Base-by-base conservation (phyloP, 306 rosid species). In the Fragaria ananassa region DNA sequence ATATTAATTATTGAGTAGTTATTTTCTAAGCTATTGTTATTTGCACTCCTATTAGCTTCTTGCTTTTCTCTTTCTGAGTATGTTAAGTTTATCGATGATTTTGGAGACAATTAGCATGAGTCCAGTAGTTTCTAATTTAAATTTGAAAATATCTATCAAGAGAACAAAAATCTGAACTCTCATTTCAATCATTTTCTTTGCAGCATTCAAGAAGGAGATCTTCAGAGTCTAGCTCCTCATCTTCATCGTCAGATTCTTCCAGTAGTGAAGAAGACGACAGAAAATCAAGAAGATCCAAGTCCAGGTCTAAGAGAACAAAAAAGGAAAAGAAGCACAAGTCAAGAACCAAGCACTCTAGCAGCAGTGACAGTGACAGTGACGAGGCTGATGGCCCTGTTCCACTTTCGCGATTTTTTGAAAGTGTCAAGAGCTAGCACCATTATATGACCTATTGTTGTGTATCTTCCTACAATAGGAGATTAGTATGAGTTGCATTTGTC, bases 351-450 rank as follows among this genome's bases (percentile, higher is more conserved):
- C 86, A 76, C 82, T 69, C 85, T 71, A 80, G 86, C 37, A 80
- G 86, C 35, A 74, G 84, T 8, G 90, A 78, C 12, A 68, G 78
- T 4, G 96, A 88, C 65, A 83, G 78, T 4, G 96, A 88, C 56
- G 83, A 75, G 83, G 87, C 78, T 14, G 89, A 69, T 34, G 99
- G 99, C 18, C 99, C 98, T 6, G 90, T 92, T 74, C 97, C 90
- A 56, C 99, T 96, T 62, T 96, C 98, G 37, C 89, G 87, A 87
- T 96, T 96, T 86, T 96, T 96, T 75, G 97, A 85, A 76, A 83
- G 41, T 61, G 81, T 71, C 65, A 96, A 89, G 90, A 89, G 83
- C 79, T 81, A 70, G 86, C 29, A 6, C 37, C 69, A 77, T 82
- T 69, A 25, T 42, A 15, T 4, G 53, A 57, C 25, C 75, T 71